Conservation (phyloP, 768 basidiomycete species). For the Termitomyces sp. region DNA sequence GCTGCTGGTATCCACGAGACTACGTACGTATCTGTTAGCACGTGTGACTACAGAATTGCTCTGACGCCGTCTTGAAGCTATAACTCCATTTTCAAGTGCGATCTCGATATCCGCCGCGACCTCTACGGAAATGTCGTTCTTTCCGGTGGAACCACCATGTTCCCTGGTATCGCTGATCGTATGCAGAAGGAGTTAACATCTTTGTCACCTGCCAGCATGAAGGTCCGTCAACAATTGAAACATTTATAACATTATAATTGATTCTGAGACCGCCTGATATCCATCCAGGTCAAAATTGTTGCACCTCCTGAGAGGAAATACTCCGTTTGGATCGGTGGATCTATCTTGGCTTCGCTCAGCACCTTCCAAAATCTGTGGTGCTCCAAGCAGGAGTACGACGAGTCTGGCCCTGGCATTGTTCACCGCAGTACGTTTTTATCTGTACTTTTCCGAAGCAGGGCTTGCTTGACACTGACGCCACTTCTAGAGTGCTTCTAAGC, state of each 20-base stretch:
- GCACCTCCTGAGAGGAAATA: constrained; percentile 93
- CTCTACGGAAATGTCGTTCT: constrained; percentile 81
- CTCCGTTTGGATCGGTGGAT: constrained; percentile 93
- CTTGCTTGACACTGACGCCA: background rate
- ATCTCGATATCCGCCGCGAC: constrained; percentile 81
- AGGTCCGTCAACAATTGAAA: constrained; percentile 35
- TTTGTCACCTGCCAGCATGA: constrained; percentile 85
- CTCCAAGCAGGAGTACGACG: constrained; percentile 91
- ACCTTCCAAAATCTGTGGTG: constrained; percentile 98
- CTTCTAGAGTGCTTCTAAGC: constrained; percentile 25
- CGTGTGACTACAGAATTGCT: background rate
- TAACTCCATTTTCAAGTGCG: constrained; percentile 86
- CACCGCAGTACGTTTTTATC: constrained; percentile 59
- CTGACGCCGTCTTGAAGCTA: constrained; percentile 40
- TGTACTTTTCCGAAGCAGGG: background rate
- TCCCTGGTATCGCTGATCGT: constrained; percentile 93
- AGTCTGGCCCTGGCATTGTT: constrained; percentile 73
- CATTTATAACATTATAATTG: background rate
- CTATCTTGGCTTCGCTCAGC: constrained; percentile 81
- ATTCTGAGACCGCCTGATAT: constrained; percentile 2
- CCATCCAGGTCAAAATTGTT: constrained; percentile 74
- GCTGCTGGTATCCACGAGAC: constrained; percentile 91
- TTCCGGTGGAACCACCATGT: constrained; percentile 92
- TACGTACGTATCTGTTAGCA: constrained; percentile 39
- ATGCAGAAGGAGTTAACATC: constrained; percentile 93